Percentiles rank a stretch among this genome's conserved stretches.
Conservation (phyloP, 768 basidiomycete species). For the Leccinum ochraceum region DNA sequence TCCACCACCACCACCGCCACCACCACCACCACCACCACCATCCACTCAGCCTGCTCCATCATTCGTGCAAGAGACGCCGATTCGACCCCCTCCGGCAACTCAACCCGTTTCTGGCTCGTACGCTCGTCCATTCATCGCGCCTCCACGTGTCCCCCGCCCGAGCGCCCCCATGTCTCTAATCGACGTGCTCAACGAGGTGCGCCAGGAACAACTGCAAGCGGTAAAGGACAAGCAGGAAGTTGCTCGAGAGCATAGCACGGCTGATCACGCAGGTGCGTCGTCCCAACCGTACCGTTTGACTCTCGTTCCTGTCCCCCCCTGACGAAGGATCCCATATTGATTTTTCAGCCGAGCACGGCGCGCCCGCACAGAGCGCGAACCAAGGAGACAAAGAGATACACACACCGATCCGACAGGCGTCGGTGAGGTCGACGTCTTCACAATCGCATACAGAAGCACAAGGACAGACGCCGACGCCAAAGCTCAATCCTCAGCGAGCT, state of each 20-base stretch:
- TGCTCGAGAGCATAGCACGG: background rate
- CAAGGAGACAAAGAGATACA: background rate
- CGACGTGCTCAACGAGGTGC: constrained; percentile 24
- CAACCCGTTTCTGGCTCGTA: constrained; percentile 4
- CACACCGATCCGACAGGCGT: background rate
- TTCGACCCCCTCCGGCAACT: background rate
- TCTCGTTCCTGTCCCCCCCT: background rate
- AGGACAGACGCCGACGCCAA: constrained; percentile 37
- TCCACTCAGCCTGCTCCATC: background rate
- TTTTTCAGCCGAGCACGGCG: constrained; percentile 1
- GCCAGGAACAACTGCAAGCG: background rate
- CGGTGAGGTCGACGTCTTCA: background rate
- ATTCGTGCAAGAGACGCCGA: background rate
- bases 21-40: background rate
- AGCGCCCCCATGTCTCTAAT: constrained; percentile 18
- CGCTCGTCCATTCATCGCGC: constrained; percentile 19
- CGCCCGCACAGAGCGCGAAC: background rate
- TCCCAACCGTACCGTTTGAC: background rate
- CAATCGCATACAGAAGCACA: background rate
- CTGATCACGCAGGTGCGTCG: background rate
- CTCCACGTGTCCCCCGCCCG: constrained; percentile 23
- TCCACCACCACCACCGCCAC: background rate
- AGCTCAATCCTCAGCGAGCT: constrained; percentile 78
- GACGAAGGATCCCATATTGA: background rate
- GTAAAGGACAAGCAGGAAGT: background rate